Percentiles rank a stretch among this genome's conserved stretches.
Conservation (phyloP, 1,284 basidiomycete species). For the Sutorius eximius region DNA sequence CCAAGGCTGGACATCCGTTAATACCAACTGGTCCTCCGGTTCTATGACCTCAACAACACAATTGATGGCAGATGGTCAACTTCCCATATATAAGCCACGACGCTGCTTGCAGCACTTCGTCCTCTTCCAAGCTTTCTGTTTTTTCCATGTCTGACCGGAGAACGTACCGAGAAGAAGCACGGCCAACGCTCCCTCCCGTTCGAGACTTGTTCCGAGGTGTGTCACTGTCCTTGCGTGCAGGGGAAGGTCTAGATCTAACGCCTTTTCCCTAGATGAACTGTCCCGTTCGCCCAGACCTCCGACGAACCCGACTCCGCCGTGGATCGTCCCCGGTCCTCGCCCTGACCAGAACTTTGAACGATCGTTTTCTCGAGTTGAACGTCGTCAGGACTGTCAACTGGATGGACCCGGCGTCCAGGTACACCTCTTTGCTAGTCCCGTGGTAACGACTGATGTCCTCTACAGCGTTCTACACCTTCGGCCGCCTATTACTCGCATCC, state of each 20-base stretch:
- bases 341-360: constrained; percentile 24
- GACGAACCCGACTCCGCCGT: constrained; percentile 40
- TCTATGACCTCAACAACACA: constrained; percentile 19
- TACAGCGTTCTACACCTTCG: constrained; percentile 25
- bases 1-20: constrained; percentile 30
- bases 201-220: constrained; percentile 69
- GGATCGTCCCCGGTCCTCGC: constrained; percentile 40
- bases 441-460: constrained; percentile 9
- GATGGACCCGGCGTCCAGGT: constrained; percentile 36
- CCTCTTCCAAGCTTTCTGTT: constrained; percentile 13
- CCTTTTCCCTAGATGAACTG: constrained; percentile 42
- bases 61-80: constrained; percentile 22
- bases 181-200: constrained; percentile 74
- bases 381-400: constrained; percentile 28
- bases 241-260: constrained; percentile 2
- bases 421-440: neutral
- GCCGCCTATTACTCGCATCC: constrained; percentile 21
- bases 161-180: constrained; percentile 39
- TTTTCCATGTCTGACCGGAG: constrained; percentile 43
- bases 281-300: constrained; percentile 38
- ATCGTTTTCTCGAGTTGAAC: constrained; percentile 25
- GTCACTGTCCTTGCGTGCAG: constrained; percentile 11
- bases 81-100: constrained; percentile 31
- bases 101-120: constrained; percentile 3
- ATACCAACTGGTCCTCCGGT: constrained; percentile 18